Evolutionary conservation across 176 grass and related monocot species (phyloP).

Genomic region (sorghum (Sorghum bicolor)): Sorghum_bicolor_NCBIv3 NC_012871.2:63526001-63526500

Average conservation of each 20-base stretch:
- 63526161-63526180: conserved; percentile 50
- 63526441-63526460: conserved; percentile 95
- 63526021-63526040: neutral
- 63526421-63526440: conserved; percentile 60
- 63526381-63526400: conserved; percentile 89
- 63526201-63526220: neutral
- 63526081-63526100: conserved; percentile 9
- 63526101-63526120: conserved; percentile 20
- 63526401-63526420: conserved; percentile 88
- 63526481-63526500: conserved; percentile 81
- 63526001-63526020: neutral
- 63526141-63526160: conserved; percentile 56
- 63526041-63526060: neutral
- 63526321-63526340: conserved; percentile 11
- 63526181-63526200: neutral
- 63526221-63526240: conserved; percentile 33
- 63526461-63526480: conserved; percentile 91
- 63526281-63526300: conserved; percentile 98
- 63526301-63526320: conserved; percentile 59
- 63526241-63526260: conserved; percentile 55
- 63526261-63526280: conserved; percentile 63
- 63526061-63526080: neutral
- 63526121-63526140: conserved; percentile 55
- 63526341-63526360: conserved; percentile 32
- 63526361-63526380: conserved; percentile 36